phyloP scores from a whole-genome alignment of 169 alveolate genomes.

The Blepharisma undulans region DNA sequence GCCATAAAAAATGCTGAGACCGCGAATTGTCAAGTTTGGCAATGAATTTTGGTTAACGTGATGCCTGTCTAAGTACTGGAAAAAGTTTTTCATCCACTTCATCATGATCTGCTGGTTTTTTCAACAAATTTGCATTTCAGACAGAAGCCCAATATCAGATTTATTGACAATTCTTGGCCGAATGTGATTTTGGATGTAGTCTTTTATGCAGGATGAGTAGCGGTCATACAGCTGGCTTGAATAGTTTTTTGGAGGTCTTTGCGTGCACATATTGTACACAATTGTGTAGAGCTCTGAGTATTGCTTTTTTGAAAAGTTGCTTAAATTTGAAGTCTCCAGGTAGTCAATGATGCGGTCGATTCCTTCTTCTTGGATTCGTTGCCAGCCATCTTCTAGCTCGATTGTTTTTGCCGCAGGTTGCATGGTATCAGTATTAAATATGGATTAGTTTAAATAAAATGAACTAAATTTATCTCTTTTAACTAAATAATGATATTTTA shows the following conservation, averaged over 20 bases:
- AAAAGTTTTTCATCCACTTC: slow-evolving; percentile 61
- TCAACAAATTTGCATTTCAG: slow-evolving; percentile 31
- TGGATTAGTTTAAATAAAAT: neutral
- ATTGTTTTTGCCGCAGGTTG: neutral
- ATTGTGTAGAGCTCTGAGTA: slow-evolving; percentile 41
- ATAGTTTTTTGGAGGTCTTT: slow-evolving; percentile 15
- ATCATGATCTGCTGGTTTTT: slow-evolving; percentile 49
- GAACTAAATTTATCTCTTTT: no score
- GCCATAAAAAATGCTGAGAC: neutral
- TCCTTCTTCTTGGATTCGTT: neutral
- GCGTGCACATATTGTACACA: slow-evolving; percentile 36
- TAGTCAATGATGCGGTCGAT: slow-evolving; percentile 2
- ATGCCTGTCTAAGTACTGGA: slow-evolving; percentile 60
- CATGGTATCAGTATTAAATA: neutral
- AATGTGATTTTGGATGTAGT: neutral
- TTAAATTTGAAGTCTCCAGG: neutral
- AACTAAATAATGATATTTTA: no score
- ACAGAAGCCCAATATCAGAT: neutral
- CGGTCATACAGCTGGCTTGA: slow-evolving; percentile 11
- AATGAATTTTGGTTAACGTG: slow-evolving; percentile 48
- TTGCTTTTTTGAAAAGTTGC: neutral
- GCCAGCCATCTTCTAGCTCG: slow-evolving; percentile 40
- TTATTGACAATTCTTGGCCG: neutral
- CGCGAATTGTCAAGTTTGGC: neutral
- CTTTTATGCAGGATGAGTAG: neutral